Base-by-base conservation (phyloP, 1,284 basidiomycete genomes). In the Fomitiporia mediterranea region DNA sequence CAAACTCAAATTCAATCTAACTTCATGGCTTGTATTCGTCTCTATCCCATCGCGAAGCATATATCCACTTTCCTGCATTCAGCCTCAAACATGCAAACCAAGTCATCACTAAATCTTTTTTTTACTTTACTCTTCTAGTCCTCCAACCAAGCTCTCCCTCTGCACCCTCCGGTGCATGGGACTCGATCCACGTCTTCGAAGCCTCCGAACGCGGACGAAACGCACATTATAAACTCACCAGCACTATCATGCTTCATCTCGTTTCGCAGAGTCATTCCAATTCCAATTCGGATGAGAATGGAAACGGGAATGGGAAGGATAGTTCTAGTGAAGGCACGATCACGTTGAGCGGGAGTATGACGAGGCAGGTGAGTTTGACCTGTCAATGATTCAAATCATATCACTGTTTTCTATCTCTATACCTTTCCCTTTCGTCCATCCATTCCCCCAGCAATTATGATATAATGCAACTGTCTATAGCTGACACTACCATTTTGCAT, bases 171-270 rank as follows among this genome's bases (percentile, higher is more conserved):
- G 91, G 93, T 37, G 86, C 91, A 40, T 99, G 97, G 97, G 95
- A 99, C 70, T 97, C 94, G 3, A 92, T 99, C 59, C 97, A 99
- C 69, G 96, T 99, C 43, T 98, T 99, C 66, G 97, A 99, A 70
- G 84, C 90, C 2, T 80, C 82, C 27, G 94, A 98, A 69, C 83
- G 94, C 47, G 93, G 93, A 5, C 80, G 94, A 44, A 86, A 89
- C 64, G 93, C 96, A 2, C 91, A 92, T 67, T 99, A 99, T 77
- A 98, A 98, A 74, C 79, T 99, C 57, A 99, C 96, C 0, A 94
- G 91, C 38, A 99, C 97, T 2, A 84, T 99, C 61, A 98, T 99
- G 91, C 84, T 99, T n/a, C 89, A 94, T 60, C 82, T 99, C 47
- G 76, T 87, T 53, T 86, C 89, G 46, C 80, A 79, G 46, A 80